A percentile compares a stretch with the other conserved stretches of the same genome.
Conservation (phyloP, 2,329 filamentous ascomycete genomes). For the Passalora sequoiae region DNA sequence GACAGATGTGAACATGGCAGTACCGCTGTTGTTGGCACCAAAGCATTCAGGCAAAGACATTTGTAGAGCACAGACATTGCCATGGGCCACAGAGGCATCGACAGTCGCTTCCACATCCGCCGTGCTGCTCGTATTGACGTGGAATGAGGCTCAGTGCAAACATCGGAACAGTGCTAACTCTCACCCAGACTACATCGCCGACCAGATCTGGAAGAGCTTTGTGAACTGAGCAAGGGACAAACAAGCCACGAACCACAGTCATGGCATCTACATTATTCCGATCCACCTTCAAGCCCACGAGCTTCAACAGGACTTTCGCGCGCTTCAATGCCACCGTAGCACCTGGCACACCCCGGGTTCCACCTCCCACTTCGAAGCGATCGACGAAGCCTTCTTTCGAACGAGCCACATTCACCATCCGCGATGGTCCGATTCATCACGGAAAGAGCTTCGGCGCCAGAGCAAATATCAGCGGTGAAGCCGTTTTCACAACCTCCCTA, state of each 20-base stretch:
- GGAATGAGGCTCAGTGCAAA: background rate
- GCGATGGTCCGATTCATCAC: constrained; percentile 93
- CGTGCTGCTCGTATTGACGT: background rate
- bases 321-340: constrained; percentile 58
- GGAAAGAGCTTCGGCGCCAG: constrained; percentile 96
- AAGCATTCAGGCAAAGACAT: background rate
- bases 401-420: constrained; percentile 87
- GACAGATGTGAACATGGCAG: too few species aligned
- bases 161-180: constrained; percentile 7
- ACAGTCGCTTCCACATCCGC: background rate
- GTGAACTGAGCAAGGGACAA: constrained; percentile 49
- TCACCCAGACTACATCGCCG: constrained; percentile 57
- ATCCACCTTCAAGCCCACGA: constrained; percentile 47
- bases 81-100: background rate
- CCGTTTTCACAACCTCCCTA: constrained; percentile 95
- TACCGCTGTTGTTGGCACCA: background rate
- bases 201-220: constrained; percentile 65
- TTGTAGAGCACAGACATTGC: background rate
- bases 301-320: constrained; percentile 46
- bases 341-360: constrained; percentile 64
- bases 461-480: constrained; percentile 93
- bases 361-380: constrained; percentile 48
- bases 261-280: constrained; percentile 50
- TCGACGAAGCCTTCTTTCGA: constrained; percentile 63
- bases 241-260: constrained; percentile 21